Evolutionary conservation across 2,329 filamentous ascomycete genomes (phyloP).

Genomic region (Aspergillus tanneri): DNA sequence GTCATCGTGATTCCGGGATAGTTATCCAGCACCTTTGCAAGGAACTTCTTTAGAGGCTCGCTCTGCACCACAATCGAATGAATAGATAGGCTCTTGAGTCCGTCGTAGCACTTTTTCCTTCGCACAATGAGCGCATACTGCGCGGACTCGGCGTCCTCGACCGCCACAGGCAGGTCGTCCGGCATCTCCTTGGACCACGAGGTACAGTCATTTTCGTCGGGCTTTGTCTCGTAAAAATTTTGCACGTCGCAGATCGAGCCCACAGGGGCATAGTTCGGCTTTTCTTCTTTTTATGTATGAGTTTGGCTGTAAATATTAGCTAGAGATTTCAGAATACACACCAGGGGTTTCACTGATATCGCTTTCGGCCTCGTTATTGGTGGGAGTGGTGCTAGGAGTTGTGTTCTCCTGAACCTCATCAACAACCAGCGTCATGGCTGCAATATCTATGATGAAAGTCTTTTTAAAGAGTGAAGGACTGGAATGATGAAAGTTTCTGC

Average conservation of each 20-base stretch:
- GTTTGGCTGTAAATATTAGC: no score
- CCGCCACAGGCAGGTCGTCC: slow-evolving; percentile 55
- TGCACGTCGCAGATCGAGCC: slow-evolving; percentile 44
- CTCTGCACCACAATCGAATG: slow-evolving; percentile 66
- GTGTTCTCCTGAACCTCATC: no score
- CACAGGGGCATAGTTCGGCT: slow-evolving; percentile 13
- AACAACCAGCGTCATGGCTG: background rate
- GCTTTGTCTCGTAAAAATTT: slow-evolving; percentile 52
- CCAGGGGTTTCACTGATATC: no score
- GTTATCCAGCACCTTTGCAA: slow-evolving; percentile 55
- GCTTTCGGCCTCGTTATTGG: background rate
- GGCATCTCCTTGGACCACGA: slow-evolving; percentile 60
- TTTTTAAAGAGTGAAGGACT: background rate
- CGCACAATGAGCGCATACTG: slow-evolving; percentile 62
- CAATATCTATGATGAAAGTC: background rate
- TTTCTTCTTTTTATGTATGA: background rate
- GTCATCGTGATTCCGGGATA: slow-evolving; percentile 62
- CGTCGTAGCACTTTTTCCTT: slow-evolving; percentile 58
- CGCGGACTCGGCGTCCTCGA: slow-evolving; percentile 61
- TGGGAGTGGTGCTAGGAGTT: no score
- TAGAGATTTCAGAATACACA: no score
- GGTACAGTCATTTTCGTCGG: slow-evolving; percentile 51
- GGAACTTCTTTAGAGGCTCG: slow-evolving; percentile 57
- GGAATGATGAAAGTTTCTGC: background rate
- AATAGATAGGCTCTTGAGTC: slow-evolving; percentile 59